Evolutionary conservation across 1,139 yeast species (phyloP).

Genomic region (Hyphopichia pseudoburtonii): DNA sequence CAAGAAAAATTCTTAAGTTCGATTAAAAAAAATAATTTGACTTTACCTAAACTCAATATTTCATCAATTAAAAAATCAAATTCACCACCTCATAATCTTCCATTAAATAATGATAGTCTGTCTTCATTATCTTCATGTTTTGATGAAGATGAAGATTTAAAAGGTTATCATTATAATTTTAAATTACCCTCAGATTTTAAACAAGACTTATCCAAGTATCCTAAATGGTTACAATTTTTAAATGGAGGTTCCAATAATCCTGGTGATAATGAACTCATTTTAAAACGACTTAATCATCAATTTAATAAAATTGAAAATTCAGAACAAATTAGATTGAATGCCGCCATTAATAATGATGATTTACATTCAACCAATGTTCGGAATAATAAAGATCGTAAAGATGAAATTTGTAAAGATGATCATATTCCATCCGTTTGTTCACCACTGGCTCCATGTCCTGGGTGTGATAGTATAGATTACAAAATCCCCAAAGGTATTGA

Average conservation of each 20-base stretch:
- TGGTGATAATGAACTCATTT: conserved; percentile 19
- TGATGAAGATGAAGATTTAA: conserved; percentile 18
- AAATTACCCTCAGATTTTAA: conserved; percentile 33
- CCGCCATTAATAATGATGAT: conserved; percentile 19
- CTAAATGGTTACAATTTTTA: conserved; percentile 48
- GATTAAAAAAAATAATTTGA: conserved; percentile 26
- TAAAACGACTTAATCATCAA: conserved; percentile 34
- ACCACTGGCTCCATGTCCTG: conserved; percentile 44
- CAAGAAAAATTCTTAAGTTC: conserved; percentile 31
- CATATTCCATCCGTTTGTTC: conserved; percentile 37
- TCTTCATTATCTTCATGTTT: no score
- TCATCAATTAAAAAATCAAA: background rate
- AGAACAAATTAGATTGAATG: conserved; percentile 49
- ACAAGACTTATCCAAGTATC: conserved; percentile 27
- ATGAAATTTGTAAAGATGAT: conserved; percentile 5
- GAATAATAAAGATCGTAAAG: conserved; percentile 7
- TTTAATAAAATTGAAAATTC: conserved; percentile 49
- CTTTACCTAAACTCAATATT: conserved; percentile 17
- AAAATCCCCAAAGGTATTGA: conserved; percentile 55
- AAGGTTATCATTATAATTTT: conserved; percentile 36
- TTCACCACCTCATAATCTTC: conserved; percentile 13
- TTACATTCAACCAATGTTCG: conserved; percentile 7
- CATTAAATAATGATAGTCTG: conserved; percentile 23
- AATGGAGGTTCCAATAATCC: conserved; percentile 8
- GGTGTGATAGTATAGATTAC: conserved; percentile 43